phyloP scores from a whole-genome alignment of 177 flowering plant species.

The Vitis hybrid region DNA sequence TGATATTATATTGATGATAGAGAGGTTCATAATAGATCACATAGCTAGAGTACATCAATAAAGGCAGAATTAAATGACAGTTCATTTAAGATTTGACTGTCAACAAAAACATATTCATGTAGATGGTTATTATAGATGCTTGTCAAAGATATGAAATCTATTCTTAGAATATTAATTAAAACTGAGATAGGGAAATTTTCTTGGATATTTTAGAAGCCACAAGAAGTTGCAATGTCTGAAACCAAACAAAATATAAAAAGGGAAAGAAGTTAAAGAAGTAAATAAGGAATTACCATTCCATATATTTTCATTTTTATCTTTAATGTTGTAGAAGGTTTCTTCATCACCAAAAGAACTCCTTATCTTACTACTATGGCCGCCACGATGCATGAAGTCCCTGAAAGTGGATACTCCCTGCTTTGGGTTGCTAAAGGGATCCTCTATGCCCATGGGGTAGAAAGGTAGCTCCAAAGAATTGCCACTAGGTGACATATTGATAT shows the following conservation, averaged over 20 bases:
- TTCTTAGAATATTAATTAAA: no score
- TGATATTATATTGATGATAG: not conserved
- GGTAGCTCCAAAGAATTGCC: slow-evolving; percentile 22
- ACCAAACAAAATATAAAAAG: not conserved
- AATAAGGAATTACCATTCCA: slow-evolving; percentile 41
- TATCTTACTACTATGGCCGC: slow-evolving; percentile 10
- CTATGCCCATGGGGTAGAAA: slow-evolving; percentile 16
- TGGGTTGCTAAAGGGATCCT: slow-evolving; percentile 17
- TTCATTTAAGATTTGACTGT: no score
- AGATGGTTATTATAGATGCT: no score
- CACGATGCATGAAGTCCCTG: slow-evolving; percentile 22
- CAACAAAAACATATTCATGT: no score
- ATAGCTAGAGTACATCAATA: no score
- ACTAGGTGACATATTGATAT: slow-evolving; percentile 25
- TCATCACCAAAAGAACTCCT: slow-evolving; percentile 25
- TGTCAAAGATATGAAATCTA: no score
- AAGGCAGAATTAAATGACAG: no score
- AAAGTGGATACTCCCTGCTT: slow-evolving; percentile 16
- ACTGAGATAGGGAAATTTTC: no score
- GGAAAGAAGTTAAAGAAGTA: not conserved
- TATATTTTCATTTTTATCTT: slow-evolving; percentile 19
- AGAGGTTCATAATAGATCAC: no score
- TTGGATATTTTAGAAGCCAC: no score
- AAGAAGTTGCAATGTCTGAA: not conserved
- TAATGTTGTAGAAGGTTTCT: slow-evolving; percentile 16